phyloP scores from a whole-genome alignment of 176 grass and related monocot genomes.

The Triticum dicoccoides region DNA sequence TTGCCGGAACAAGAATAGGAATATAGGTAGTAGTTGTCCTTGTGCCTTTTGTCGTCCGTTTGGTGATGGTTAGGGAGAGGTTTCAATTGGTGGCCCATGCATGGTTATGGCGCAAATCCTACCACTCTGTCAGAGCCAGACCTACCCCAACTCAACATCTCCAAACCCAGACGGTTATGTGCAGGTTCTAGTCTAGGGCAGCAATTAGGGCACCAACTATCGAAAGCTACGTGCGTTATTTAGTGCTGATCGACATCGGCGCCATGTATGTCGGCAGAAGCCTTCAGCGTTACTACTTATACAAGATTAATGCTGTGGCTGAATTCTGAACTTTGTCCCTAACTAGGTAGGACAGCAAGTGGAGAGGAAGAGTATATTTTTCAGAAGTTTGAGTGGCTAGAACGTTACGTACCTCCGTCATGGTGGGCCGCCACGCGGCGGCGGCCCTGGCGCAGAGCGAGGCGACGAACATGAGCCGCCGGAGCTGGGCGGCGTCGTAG shows the following conservation, averaged over 20 bases:
- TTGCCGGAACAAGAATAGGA: background rate
- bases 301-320: background rate
- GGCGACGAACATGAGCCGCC: conserved; percentile 76
- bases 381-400: background rate
- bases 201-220: conserved; percentile 13
- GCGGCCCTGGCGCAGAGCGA: conserved; percentile 74
- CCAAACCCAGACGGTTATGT: background rate
- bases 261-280: background rate
- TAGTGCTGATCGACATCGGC: background rate
- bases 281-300: background rate
- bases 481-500: conserved; percentile 74
- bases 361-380: background rate
- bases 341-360: background rate
- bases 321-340: background rate
- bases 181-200: background rate
- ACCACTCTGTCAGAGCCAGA: background rate
- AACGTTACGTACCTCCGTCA: conserved; percentile 65
- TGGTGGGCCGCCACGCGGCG: conserved; percentile 72
- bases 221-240: background rate
- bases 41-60: background rate
- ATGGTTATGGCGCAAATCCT: background rate
- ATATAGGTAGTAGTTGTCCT: background rate
- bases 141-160: conserved; percentile 16
- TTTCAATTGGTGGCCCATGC: conserved; percentile 10
- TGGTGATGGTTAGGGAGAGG: background rate